A percentile compares a stretch with the other conserved stretches of the same genome.
phyloP scores from a whole-genome alignment of 768 basidiomycete genomes.

The Agrocybe pediades region DNA sequence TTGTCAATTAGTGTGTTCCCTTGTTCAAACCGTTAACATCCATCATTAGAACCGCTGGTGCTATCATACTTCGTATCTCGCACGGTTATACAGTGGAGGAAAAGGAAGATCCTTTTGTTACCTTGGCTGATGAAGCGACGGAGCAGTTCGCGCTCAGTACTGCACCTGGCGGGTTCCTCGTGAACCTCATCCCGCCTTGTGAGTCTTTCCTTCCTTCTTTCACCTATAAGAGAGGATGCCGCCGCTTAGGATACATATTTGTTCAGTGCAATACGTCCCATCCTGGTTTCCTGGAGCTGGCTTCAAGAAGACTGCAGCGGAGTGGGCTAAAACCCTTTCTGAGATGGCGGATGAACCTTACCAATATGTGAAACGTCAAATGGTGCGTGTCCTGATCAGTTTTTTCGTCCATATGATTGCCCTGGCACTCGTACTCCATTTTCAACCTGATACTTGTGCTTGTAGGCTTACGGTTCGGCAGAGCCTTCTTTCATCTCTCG shows the following conservation, averaged over 20 bases:
- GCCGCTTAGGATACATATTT: too few relatives aligned
- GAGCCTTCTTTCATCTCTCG: constrained; percentile 37
- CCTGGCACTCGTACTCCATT: too few relatives aligned
- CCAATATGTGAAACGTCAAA: constrained; percentile 41
- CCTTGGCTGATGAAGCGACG: constrained; percentile 37
- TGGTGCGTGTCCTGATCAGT: constrained; percentile 33
- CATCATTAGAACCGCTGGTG: constrained; percentile 38
- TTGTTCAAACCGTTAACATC: not conserved
- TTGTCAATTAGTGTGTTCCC: not conserved
- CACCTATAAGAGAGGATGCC: too few relatives aligned
- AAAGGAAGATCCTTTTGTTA: constrained; percentile 40
- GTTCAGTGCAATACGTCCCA: constrained; percentile 46
- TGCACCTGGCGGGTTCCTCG: constrained; percentile 45
- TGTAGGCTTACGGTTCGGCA: constrained; percentile 28
- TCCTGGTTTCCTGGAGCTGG: constrained; percentile 61
- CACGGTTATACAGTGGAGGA: constrained; percentile 45
- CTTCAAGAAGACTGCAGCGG: constrained; percentile 49
- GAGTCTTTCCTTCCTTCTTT: constrained; percentile 11
- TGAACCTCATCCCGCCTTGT: constrained; percentile 53
- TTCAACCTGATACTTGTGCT: not conserved
- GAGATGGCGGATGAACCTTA: constrained; percentile 50
- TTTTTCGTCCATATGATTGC: not conserved
- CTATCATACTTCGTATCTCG: constrained; percentile 45
- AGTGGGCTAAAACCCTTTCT: constrained; percentile 43
- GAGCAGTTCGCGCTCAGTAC: constrained; percentile 39